phyloP scores from a whole-genome alignment of 2,329 filamentous ascomycete species.

The Ophiostoma australiae region DNA sequence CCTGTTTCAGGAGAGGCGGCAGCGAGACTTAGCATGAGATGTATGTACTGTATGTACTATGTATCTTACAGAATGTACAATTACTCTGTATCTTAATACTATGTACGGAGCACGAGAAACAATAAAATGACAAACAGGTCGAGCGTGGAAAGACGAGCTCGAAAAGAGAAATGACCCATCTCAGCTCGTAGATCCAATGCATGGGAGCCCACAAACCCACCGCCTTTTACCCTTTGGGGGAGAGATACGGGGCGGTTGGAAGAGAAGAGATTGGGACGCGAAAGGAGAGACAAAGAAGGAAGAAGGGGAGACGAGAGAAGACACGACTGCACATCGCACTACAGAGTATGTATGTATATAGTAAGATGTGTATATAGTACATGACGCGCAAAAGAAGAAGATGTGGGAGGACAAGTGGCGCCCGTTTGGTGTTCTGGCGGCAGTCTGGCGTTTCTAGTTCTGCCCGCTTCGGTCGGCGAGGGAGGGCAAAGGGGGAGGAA shows the following conservation, averaged over 20 bases:
- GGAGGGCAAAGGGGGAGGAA: not conserved
- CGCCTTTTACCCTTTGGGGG: not conserved
- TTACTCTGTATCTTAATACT: too few species aligned
- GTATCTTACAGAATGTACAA: too few species aligned
- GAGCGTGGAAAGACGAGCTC: not conserved
- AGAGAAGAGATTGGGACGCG: not conserved
- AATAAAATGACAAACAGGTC: not conserved
- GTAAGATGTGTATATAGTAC: too few species aligned
- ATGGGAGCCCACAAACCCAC: not conserved
- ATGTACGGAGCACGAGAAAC: not conserved
- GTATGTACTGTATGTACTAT: too few species aligned
- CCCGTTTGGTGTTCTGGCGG: conserved; percentile 6
- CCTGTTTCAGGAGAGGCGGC: not conserved
- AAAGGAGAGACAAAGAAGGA: conserved; percentile 12
- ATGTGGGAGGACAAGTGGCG: conserved; percentile 6
- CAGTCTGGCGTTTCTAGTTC: conserved; percentile 15
- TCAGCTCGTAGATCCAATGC: conserved; percentile 21
- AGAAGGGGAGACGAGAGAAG: not conserved
- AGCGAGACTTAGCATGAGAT: not conserved
- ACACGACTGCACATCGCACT: not conserved
- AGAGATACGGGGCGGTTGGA: not conserved
- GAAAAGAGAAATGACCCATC: conserved; percentile 14
- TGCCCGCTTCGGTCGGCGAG: conserved; percentile 18
- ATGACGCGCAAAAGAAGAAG: not conserved
- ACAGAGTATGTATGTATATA: too few species aligned